Percentiles rank a stretch among this genome's conserved stretches.
Evolutionary conservation across 768 basidiomycete genomes (phyloP).

Genomic region (Podaxis pistillaris): DNA sequence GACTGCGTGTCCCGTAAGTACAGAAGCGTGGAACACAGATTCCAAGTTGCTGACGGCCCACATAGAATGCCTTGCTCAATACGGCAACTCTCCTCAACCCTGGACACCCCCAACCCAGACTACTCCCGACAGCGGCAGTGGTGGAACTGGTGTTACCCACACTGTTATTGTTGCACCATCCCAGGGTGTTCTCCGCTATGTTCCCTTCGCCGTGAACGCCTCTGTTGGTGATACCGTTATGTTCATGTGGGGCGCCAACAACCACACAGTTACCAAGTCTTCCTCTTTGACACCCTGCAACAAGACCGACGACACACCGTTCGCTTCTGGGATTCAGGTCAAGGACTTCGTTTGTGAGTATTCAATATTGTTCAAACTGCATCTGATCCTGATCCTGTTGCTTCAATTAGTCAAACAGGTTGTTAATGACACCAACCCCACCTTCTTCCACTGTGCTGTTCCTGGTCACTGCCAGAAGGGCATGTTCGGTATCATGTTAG

Average conservation of each 20-base stretch:
- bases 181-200: constrained; percentile 71
- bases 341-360: constrained; percentile 59
- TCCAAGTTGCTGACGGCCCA: neutral
- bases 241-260: constrained; percentile 77
- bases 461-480: constrained; percentile 76
- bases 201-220: constrained; percentile 75
- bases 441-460: constrained; percentile 73
- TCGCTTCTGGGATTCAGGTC: constrained; percentile 66
- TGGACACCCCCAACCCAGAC: constrained; percentile 33
- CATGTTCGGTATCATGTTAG: constrained; percentile 79
- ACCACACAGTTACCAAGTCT: constrained; percentile 82
- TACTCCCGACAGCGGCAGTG: constrained; percentile 26
- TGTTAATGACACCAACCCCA: constrained; percentile 72
- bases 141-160: constrained; percentile 58
- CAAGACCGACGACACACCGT: constrained; percentile 55
- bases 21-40: neutral
- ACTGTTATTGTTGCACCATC: constrained; percentile 78
- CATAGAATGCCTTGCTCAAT: constrained; percentile 67
- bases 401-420: constrained; percentile 55
- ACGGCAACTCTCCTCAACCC: constrained; percentile 36
- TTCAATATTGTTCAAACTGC: neutral
- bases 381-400: constrained; percentile 6
- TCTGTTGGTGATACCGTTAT: constrained; percentile 74
- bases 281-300: constrained; percentile 71
- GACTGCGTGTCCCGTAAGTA: constrained; percentile 69